phyloP scores from a whole-genome alignment of 139 green algal species.

The Raphidocelis subcapitata region DNA sequence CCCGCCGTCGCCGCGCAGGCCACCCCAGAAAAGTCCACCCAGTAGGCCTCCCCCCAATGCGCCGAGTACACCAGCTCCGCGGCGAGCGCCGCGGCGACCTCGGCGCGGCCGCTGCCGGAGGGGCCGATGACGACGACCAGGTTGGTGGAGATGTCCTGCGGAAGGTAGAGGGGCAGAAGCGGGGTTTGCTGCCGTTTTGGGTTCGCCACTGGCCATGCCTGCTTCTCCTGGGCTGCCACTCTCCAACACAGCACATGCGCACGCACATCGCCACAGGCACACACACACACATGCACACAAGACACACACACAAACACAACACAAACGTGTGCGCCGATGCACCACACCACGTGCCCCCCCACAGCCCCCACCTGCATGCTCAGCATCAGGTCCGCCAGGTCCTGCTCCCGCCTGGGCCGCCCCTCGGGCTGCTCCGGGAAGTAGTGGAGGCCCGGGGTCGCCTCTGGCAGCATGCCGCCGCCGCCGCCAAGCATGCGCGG shows the following conservation, averaged over 20 bases:
- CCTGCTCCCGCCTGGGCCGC: conserved; percentile 2
- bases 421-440: conserved; percentile 14
- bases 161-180: no score
- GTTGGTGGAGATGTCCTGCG: conserved; percentile 26
- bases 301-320: no score
- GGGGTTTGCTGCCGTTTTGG: no score
- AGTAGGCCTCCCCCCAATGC: conserved; percentile 42
- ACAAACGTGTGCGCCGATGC: no score
- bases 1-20: conserved; percentile 25
- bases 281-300: no score
- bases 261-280: no score
- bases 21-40: conserved; percentile 32
- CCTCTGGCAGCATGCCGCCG: no score
- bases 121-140: conserved; percentile 21
- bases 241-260: no score
- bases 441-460: conserved; percentile 16
- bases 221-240: no score
- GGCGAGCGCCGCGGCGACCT: conserved; percentile 23
- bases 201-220: no score
- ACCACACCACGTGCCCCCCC: no score
- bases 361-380: conserved; percentile 2
- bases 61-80: conserved; percentile 17
- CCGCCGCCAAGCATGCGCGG: no score
- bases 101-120: background rate
- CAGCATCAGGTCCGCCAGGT: conserved; percentile 26